These are phyloP conservation scores for Neurospora pannonica DNA, from an alignment of 495 filamentous ascomycete species.

Conservation along the genomic window DNA sequence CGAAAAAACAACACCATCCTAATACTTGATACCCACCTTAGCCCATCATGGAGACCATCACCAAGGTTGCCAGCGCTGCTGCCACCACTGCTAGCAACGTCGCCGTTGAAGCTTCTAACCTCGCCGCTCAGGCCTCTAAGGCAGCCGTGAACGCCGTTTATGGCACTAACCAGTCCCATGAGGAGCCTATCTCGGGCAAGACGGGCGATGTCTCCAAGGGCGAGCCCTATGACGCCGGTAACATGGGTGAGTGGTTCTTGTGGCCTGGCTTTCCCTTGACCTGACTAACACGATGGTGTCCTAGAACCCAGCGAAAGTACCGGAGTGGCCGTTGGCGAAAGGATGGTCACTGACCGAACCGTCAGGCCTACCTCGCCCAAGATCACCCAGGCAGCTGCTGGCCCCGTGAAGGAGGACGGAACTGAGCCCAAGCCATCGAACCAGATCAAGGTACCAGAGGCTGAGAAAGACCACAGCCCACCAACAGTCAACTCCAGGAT, in stretches of 20 bases:
- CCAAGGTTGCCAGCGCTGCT: conserved; percentile 28
- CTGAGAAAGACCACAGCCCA: not conserved
- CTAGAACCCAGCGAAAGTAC: not conserved
- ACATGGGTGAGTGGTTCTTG: conserved; percentile 27
- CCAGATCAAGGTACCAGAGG: not conserved
- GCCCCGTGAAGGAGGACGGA: not conserved
- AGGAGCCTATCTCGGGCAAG: conserved; percentile 46
- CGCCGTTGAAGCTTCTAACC: not conserved
- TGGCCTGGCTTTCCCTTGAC: not conserved
- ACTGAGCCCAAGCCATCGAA: not conserved
- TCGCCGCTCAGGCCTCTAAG: not conserved
- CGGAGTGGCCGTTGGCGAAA: not conserved
- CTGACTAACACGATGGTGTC: not conserved
- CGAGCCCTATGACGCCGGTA: conserved; percentile 52
- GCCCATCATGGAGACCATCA: conserved; percentile 45
- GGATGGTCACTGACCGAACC: not conserved
- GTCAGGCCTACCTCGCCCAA: not conserved
- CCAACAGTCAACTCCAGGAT: not conserved
- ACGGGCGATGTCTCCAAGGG: conserved; percentile 42
- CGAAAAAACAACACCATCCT: not conserved
- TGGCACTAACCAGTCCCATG: conserved; percentile 29
- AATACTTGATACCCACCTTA: not conserved
- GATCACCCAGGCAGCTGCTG: not conserved
- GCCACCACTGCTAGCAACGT: not conserved
- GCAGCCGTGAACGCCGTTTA: conserved; percentile 40